phyloP scores from a whole-genome alignment of 306 rosid species.

The Cucurbita argyrosperma region DNA sequence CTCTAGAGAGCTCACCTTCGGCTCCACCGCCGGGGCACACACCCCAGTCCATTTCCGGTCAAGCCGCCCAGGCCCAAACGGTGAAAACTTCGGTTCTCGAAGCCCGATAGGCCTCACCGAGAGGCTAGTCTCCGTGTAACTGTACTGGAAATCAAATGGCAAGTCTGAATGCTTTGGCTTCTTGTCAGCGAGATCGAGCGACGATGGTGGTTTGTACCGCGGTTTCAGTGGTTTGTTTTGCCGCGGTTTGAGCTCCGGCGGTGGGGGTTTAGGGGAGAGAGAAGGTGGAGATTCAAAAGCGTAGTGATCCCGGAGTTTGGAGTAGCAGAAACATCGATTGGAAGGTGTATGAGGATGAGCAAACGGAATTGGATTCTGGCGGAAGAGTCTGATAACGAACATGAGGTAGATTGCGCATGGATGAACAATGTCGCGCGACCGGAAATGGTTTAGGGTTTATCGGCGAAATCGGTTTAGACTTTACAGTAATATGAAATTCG shows the following conservation, averaged over 20 bases:
- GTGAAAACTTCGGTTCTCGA: slow-evolving; percentile 81
- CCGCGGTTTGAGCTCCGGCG: slow-evolving; percentile 15
- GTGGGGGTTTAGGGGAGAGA: slow-evolving; percentile 18
- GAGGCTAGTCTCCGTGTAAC: slow-evolving; percentile 71
- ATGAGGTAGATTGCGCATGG: slow-evolving; percentile 28
- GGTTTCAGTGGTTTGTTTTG: slow-evolving; percentile 37
- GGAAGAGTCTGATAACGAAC: slow-evolving; percentile 35
- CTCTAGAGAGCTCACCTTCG: slow-evolving; percentile 46
- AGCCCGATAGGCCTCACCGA: slow-evolving; percentile 69
- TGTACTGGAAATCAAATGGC: slow-evolving; percentile 75
- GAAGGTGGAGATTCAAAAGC: slow-evolving; percentile 44
- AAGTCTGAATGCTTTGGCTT: slow-evolving; percentile 43
- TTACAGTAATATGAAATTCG: neutral
- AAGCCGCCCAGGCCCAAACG: slow-evolving; percentile 68
- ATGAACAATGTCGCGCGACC: neutral
- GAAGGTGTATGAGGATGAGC: slow-evolving; percentile 5
- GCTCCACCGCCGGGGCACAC: slow-evolving; percentile 71
- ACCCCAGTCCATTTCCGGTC: slow-evolving; percentile 79
- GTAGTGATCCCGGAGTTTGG: slow-evolving; percentile 61
- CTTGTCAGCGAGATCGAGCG: slow-evolving; percentile 42
- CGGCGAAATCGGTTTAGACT: neutral
- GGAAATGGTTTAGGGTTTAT: slow-evolving; percentile 8
- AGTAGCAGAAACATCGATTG: slow-evolving; percentile 50
- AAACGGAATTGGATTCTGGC: slow-evolving; percentile 26
- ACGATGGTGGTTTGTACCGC: slow-evolving; percentile 52